Evolutionary conservation across 805 yeast genomes (phyloP).

Genomic region (Tetrapisispora pingtungensis): DNA sequence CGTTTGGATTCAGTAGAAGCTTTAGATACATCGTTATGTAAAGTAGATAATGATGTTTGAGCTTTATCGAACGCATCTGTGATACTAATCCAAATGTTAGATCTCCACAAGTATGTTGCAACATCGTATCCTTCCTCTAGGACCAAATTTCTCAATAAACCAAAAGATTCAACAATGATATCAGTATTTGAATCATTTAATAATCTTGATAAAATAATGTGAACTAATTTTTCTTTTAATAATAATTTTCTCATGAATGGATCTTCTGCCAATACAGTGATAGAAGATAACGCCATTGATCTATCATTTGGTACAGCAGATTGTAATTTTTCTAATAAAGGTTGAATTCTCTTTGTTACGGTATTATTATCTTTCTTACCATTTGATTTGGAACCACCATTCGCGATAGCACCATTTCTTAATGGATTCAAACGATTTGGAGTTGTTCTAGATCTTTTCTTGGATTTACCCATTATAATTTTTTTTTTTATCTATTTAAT

Average conservation of each 20-base stretch:
- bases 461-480: slow-evolving; percentile 60
- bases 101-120: slow-evolving; percentile 65
- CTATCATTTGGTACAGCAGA: slow-evolving; percentile 62
- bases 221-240: slow-evolving; percentile 62
- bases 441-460: slow-evolving; percentile 51
- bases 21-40: slow-evolving; percentile 19
- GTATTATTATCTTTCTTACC: slow-evolving; percentile 36
- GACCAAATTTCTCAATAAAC: slow-evolving; percentile 68
- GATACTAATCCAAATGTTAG: slow-evolving; percentile 60
- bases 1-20: slow-evolving; percentile 32
- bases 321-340: slow-evolving; percentile 55
- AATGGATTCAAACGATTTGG: slow-evolving; percentile 31
- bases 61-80: slow-evolving; percentile 43
- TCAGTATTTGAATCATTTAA: slow-evolving; percentile 63
- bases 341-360: slow-evolving; percentile 49
- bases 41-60: slow-evolving; percentile 37
- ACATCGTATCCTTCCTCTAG: slow-evolving; percentile 85
- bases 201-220: slow-evolving; percentile 50
- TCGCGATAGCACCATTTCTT: slow-evolving; percentile 14
- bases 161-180: slow-evolving; percentile 70
- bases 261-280: slow-evolving; percentile 64
- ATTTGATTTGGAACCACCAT: slow-evolving; percentile 24
- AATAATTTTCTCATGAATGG: slow-evolving; percentile 48
- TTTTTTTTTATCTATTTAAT: no score
- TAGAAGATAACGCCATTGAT: slow-evolving; percentile 65